Percentiles rank a stretch among this genome's conserved stretches.
phyloP scores from a whole-genome alignment of 2,329 filamentous ascomycete genomes.

The Colletotrichum sp. region DNA sequence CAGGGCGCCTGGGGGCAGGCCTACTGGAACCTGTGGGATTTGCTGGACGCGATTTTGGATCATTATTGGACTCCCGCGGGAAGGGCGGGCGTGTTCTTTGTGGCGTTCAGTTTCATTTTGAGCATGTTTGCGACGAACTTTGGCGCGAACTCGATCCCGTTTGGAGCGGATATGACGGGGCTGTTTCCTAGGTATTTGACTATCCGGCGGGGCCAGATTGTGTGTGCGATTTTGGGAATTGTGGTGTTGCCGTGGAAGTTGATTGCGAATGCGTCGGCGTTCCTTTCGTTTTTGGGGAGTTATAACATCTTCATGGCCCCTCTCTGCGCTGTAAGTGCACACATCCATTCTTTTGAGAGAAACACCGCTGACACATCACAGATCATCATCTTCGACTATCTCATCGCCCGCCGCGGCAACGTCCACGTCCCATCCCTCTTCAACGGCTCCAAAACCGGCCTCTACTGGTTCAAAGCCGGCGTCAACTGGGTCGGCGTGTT shows the following conservation, averaged over 20 bases:
- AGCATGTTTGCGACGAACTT: conserved; percentile 29
- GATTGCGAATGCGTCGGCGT: conserved; percentile 24
- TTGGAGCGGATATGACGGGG: conserved; percentile 37
- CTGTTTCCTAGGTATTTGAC: conserved; percentile 34
- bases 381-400: conserved; percentile 40
- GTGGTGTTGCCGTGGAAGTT: conserved; percentile 37
- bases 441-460: conserved; percentile 26
- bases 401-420: conserved; percentile 34
- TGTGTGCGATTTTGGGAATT: conserved; percentile 34
- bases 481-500: conserved; percentile 32
- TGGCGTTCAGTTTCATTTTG: conserved; percentile 25
- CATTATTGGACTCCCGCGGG: conserved; percentile 34
- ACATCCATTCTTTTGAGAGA: background rate
- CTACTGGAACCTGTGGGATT: conserved; percentile 41
- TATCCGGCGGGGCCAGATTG: conserved; percentile 34
- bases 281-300: conserved; percentile 29
- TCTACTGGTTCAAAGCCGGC: conserved; percentile 37
- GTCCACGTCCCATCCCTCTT: conserved; percentile 35
- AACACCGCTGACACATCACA: background rate
- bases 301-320: conserved; percentile 33
- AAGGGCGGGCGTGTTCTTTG: conserved; percentile 38
- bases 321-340: conserved; percentile 24
- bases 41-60: conserved; percentile 39
- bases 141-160: conserved; percentile 35
- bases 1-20: conserved; percentile 38